Percentiles rank a stretch among this genome's conserved stretches.
These are phyloP conservation scores for Spongispora temasekensis DNA, from an alignment of 1,284 basidiomycete genomes.

Conservation along the genomic window DNA sequence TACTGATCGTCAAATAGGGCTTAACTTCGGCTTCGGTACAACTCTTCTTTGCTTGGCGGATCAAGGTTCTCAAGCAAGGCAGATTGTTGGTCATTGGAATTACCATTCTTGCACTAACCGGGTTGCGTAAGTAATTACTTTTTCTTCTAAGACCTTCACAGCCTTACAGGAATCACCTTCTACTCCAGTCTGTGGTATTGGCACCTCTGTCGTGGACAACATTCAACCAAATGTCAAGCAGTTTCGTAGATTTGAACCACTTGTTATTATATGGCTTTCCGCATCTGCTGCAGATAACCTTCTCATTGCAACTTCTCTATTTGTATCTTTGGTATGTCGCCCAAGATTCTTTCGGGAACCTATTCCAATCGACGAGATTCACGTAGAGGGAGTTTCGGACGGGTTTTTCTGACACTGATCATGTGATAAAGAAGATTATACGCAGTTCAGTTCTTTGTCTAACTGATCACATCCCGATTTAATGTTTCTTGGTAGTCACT, in stretches of 20 bases:
- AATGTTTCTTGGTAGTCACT: conserved; percentile 30
- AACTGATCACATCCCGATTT: background rate
- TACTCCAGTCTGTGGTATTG: conserved; percentile 36
- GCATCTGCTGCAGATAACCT: conserved; percentile 32
- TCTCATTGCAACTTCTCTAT: conserved; percentile 32
- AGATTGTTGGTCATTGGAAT: conserved; percentile 31
- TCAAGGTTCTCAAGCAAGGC: conserved; percentile 39
- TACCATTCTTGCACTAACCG: conserved; percentile 27
- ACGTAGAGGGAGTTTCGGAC: conserved; percentile 32
- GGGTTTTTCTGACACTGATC: conserved; percentile 34
- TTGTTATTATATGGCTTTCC: conserved; percentile 37
- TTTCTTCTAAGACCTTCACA: background rate
- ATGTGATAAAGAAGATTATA: conserved; percentile 37
- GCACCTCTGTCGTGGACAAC: conserved; percentile 34
- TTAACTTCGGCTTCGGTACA: conserved; percentile 43
- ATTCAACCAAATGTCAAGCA: conserved; percentile 30
- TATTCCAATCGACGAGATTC: background rate
- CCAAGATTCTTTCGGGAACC: background rate
- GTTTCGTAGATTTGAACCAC: conserved; percentile 34
- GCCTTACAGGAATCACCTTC: background rate
- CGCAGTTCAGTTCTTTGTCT: conserved; percentile 19
- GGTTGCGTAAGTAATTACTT: conserved; percentile 16
- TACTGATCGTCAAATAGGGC: conserved; percentile 24
- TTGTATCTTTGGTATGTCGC: conserved; percentile 31
- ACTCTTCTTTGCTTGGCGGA: conserved; percentile 46